A percentile compares a stretch with the other conserved stretches of the same genome.
These are phyloP conservation scores for Fusarium brevicatenulatum DNA, from an alignment of 2,329 filamentous ascomycete genomes.

Conservation along the genomic window DNA sequence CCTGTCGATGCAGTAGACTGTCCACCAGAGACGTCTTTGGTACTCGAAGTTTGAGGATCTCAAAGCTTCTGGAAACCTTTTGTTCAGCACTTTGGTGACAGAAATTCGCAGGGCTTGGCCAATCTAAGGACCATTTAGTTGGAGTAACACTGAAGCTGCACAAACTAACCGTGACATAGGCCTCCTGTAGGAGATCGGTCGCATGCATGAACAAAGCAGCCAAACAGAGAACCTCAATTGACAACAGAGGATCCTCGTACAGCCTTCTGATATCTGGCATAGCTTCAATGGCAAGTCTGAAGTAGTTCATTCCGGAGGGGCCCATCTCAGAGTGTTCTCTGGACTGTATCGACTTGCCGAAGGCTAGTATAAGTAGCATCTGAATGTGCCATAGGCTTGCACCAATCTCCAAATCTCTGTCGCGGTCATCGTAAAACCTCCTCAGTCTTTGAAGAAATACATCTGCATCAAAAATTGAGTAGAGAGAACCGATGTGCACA, in stretches of 20 bases:
- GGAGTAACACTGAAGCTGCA: neutral
- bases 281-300: slow-evolving; percentile 28
- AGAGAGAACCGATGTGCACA: slow-evolving; percentile 32
- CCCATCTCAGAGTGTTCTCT: slow-evolving; percentile 35
- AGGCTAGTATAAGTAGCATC: slow-evolving; percentile 31
- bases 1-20: slow-evolving; percentile 37
- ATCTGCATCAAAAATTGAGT: slow-evolving; percentile 25
- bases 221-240: slow-evolving; percentile 34
- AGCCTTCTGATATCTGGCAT: slow-evolving; percentile 33
- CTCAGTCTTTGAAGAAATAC: slow-evolving; percentile 15
- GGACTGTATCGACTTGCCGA: slow-evolving; percentile 33
- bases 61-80: slow-evolving; percentile 28
- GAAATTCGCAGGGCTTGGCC: slow-evolving; percentile 32
- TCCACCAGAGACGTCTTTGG: slow-evolving; percentile 35
- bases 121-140: slow-evolving; percentile 5
- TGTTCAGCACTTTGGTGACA: slow-evolving; percentile 29
- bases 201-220: slow-evolving; percentile 37
- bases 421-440: slow-evolving; percentile 20
- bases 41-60: slow-evolving; percentile 27
- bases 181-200: slow-evolving; percentile 32
- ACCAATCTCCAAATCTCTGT: neutral
- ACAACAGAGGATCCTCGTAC: slow-evolving; percentile 28
- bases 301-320: slow-evolving; percentile 34
- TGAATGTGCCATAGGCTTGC: slow-evolving; percentile 33
- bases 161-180: slow-evolving; percentile 29